Evolutionary conservation across 192 early-diverging fungal species (phyloP).

Genomic region (Martensiomyces pterosporus): DNA sequence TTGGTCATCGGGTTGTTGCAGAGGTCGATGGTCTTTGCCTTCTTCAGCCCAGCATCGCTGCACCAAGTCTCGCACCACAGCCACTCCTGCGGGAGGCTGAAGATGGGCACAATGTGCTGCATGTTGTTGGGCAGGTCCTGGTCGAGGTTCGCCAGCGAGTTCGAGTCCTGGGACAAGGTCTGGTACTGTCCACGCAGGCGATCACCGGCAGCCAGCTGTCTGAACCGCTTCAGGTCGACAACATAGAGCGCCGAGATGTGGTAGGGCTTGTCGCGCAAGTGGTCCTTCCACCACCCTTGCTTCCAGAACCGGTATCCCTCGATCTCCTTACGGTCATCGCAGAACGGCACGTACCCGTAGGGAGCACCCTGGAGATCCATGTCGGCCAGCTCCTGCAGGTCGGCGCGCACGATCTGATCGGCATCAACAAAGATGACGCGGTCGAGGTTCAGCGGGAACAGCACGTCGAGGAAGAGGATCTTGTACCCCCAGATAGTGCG

Average conservation of each 20-base stretch:
- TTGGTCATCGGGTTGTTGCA: slow-evolving; percentile 99
- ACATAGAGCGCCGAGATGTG: slow-evolving; percentile 96
- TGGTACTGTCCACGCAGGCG: slow-evolving; percentile 92
- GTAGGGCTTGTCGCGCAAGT: slow-evolving; percentile 84
- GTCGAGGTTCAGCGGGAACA: slow-evolving; percentile 90
- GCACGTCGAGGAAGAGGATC: slow-evolving; percentile 95
- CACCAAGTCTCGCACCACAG: slow-evolving; percentile 99
- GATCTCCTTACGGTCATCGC: slow-evolving; percentile 86
- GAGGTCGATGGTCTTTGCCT: slow-evolving; percentile 96
- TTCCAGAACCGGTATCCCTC: slow-evolving; percentile 99
- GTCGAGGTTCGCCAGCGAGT: slow-evolving; percentile 91
- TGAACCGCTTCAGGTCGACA: slow-evolving; percentile 88
- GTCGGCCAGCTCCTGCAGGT: slow-evolving; percentile 88
- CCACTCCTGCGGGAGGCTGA: slow-evolving; percentile 94
- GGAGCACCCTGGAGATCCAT: slow-evolving; percentile 92
- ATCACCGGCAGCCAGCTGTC: slow-evolving; percentile 92
- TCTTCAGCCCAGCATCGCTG: slow-evolving; percentile 73
- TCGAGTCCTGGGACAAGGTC: slow-evolving; percentile 77
- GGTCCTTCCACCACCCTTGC: slow-evolving; percentile 89
- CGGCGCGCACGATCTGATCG: slow-evolving; percentile 96
- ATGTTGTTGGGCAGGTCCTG: slow-evolving; percentile 99
- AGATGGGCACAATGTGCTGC: slow-evolving; percentile 86
- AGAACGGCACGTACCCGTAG: slow-evolving; percentile 96
- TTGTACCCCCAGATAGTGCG: slow-evolving; percentile 99
- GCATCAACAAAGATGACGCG: slow-evolving; percentile 99